These are phyloP conservation scores for Takakia lepidozioides DNA, from an alignment of 225 moss, liverwort and hornwort genomes.

Conservation along the genomic window DNA sequence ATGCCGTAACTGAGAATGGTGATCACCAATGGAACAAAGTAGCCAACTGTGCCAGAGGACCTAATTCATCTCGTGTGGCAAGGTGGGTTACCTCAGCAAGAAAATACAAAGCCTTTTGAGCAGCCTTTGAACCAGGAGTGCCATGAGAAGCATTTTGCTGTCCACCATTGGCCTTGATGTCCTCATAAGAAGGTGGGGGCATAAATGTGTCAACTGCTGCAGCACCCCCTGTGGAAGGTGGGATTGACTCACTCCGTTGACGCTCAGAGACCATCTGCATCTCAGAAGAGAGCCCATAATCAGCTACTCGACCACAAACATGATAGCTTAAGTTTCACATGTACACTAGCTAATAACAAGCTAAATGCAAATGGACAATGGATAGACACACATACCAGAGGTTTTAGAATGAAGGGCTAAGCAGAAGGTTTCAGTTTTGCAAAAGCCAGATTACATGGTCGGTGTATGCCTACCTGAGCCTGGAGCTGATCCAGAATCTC, in stretches of 20 bases:
- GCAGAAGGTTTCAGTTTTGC: no score
- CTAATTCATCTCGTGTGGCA: no score
- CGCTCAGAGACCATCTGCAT: slow-evolving; percentile 87
- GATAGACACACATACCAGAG: no score
- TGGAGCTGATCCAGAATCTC: slow-evolving; percentile 53
- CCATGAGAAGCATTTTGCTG: slow-evolving; percentile 35
- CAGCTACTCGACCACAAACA: no score
- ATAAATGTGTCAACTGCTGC: slow-evolving; percentile 35
- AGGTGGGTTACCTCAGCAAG: slow-evolving; percentile 87
- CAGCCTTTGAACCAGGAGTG: slow-evolving; percentile 35
- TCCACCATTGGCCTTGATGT: slow-evolving; percentile 65
- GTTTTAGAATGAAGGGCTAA: no score
- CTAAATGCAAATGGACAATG: no score
- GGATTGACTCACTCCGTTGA: slow-evolving; percentile 73
- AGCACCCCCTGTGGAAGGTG: slow-evolving; percentile 33
- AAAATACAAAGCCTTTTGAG: slow-evolving; percentile 80
- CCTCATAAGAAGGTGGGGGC: slow-evolving; percentile 81
- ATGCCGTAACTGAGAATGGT: no score
- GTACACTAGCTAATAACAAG: no score
- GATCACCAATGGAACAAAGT: no score
- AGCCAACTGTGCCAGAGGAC: no score
- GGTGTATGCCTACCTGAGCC: slow-evolving; percentile 44
- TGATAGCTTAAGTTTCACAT: no score
- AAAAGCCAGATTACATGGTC: no score
- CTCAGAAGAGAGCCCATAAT: not conserved